Evolutionary conservation across 129 eudicot species (phyloP).

Genomic region (Lonicera japonica): DNA sequence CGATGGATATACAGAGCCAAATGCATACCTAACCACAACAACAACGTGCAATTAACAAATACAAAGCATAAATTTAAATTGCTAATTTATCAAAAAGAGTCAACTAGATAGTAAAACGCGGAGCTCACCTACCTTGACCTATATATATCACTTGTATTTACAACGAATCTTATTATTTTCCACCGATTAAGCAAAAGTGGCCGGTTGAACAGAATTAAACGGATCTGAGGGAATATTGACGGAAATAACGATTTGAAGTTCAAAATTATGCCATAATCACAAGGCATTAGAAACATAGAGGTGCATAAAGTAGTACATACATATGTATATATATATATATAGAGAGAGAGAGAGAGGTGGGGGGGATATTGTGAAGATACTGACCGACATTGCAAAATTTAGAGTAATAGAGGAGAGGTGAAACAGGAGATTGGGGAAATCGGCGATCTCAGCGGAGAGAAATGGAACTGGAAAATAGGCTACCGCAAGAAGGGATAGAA

Average conservation of each 20-base stretch:
- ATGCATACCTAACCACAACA: background rate
- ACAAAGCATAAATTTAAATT: too few relatives aligned
- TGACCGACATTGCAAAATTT: conserved; percentile 21
- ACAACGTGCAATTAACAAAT: background rate
- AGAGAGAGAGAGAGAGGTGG: background rate
- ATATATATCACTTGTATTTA: background rate
- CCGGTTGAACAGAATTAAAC: background rate
- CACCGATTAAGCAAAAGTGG: background rate
- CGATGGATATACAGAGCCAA: too few relatives aligned
- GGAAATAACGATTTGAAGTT: background rate
- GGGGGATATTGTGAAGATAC: background rate
- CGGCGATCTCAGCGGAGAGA: background rate
- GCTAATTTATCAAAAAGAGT: too few relatives aligned
- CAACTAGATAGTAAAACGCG: background rate
- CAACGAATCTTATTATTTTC: background rate
- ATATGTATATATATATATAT: too few relatives aligned
- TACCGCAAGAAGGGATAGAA: background rate
- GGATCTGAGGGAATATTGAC: background rate
- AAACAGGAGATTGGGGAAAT: background rate
- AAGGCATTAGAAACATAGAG: background rate
- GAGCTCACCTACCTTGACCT: background rate
- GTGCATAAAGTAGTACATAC: background rate
- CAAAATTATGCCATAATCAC: background rate
- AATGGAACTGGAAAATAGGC: too few relatives aligned
- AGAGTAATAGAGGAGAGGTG: background rate